phyloP scores from a whole-genome alignment of 371 early-diverging fungal genomes.

The Catenaria anguillulae region DNA sequence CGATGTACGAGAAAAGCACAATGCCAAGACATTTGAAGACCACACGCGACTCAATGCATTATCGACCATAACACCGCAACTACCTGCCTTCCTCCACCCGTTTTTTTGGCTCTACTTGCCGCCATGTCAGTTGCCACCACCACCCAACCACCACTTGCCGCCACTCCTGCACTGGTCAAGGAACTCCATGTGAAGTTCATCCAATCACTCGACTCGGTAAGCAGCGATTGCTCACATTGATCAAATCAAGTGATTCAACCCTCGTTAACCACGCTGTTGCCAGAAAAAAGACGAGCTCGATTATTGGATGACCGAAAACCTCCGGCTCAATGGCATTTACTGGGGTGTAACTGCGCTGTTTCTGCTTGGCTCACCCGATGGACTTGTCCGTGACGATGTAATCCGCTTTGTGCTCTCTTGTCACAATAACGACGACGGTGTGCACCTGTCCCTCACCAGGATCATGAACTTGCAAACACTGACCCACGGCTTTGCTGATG shows the following conservation, averaged over 20 bases:
- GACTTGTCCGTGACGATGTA: slow-evolving; percentile 52
- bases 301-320: slow-evolving; percentile 84
- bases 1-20: no score
- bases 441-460: no score
- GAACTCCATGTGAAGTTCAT: slow-evolving; percentile 69
- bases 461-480: neutral
- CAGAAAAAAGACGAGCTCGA: slow-evolving; percentile 69
- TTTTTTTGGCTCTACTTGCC: no score
- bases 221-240: neutral
- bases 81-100: no score
- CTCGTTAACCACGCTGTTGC: no score
- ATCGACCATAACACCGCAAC: no score
- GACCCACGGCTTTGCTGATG: slow-evolving; percentile 20
- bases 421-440: slow-evolving; percentile 51
- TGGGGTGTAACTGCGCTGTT: slow-evolving; percentile 83
- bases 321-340: slow-evolving; percentile 81
- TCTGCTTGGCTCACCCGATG: slow-evolving; percentile 50
- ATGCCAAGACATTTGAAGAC: no score
- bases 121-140: no score
- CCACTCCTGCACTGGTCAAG: slow-evolving; percentile 28
- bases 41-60: no score
- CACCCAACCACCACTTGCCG: no score
- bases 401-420: slow-evolving; percentile 62
- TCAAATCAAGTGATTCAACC: no score
- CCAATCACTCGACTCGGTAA: slow-evolving; percentile 50